A percentile compares a stretch with the other conserved stretches of the same genome.
These are phyloP conservation scores for Claviceps sp. DNA, from an alignment of 2,329 filamentous ascomycete genomes.

Conservation along the genomic window DNA sequence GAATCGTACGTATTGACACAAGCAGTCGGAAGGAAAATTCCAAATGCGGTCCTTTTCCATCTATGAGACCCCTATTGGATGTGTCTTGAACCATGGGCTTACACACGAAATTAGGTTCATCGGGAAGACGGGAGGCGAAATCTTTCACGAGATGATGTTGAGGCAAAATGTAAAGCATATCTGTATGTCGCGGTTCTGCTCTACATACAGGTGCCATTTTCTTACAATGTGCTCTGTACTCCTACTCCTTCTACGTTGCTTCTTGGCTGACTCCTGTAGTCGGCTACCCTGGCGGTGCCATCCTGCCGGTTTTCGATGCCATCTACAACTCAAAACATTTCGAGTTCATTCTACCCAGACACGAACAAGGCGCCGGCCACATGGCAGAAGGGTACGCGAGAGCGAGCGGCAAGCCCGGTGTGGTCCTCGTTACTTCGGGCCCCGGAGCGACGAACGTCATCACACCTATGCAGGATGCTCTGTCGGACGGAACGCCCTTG, in stretches of 20 bases:
- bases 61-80: no score
- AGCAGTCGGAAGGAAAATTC: background rate
- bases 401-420: slow-evolving; percentile 84
- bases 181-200: slow-evolving; percentile 46
- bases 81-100: no score
- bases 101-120: slow-evolving; percentile 50
- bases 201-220: no score
- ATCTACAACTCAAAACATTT: slow-evolving; percentile 98
- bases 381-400: slow-evolving; percentile 97
- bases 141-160: slow-evolving; percentile 99
- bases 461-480: slow-evolving; percentile 90
- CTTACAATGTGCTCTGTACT: background rate
- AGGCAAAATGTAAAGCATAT: slow-evolving; percentile 84
- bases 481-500: slow-evolving; percentile 90
- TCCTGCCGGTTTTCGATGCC: slow-evolving; percentile 94
- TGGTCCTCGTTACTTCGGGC: slow-evolving; percentile 92
- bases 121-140: slow-evolving; percentile 87
- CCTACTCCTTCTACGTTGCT: no score
- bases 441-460: slow-evolving; percentile 94
- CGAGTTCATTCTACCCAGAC: slow-evolving; percentile 86
- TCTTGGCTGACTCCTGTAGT: slow-evolving; percentile 31
- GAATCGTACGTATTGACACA: slow-evolving; percentile 54
- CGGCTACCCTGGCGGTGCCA: slow-evolving; percentile 87
- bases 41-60: no score
- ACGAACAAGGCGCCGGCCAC: slow-evolving; percentile 96